These are phyloP conservation scores for Microdochium trichocladiopsis DNA, from an alignment of 2,329 filamentous ascomycete genomes.

Conservation along the genomic window DNA sequence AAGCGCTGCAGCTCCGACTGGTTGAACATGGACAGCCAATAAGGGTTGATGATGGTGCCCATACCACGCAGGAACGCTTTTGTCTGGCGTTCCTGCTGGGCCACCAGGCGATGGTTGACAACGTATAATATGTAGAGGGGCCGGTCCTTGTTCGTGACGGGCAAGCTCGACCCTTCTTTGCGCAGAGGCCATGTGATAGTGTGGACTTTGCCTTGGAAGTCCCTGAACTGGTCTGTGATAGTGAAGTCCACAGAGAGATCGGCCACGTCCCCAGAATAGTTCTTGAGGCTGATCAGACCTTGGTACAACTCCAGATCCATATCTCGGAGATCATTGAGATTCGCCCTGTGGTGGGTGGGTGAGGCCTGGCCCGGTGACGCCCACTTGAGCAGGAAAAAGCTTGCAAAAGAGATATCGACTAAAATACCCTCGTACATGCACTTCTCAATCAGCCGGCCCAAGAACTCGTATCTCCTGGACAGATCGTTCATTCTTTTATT, in stretches of 20 bases:
- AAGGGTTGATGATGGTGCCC: constrained; percentile 78
- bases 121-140: constrained; percentile 93
- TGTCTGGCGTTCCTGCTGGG: constrained; percentile 76
- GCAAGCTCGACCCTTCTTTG: constrained; percentile 64
- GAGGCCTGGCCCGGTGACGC: constrained; percentile 60
- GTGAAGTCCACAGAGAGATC: constrained; percentile 85
- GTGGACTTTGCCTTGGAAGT: constrained; percentile 37
- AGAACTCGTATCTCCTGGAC: constrained; percentile 76
- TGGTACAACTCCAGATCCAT: constrained; percentile 88
- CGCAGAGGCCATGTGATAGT: constrained; percentile 71
- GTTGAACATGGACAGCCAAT: constrained; percentile 98
- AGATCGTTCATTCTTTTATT: constrained; percentile 51
- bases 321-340: constrained; percentile 87
- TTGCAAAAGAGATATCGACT: constrained; percentile 85
- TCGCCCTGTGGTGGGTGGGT: constrained; percentile 70
- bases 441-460: constrained; percentile 89
- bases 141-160: constrained; percentile 87
- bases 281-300: constrained; percentile 76
- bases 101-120: constrained; percentile 76
- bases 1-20: constrained; percentile 90
- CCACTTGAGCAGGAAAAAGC: constrained; percentile 97
- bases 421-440: constrained; percentile 96
- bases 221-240: constrained; percentile 62
- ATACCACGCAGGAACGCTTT: constrained; percentile 82
- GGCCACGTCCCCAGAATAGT: constrained; percentile 72